Conservation (phyloP, 2,329 filamentous ascomycete species). For the Cladophialophora immunda region DNA sequence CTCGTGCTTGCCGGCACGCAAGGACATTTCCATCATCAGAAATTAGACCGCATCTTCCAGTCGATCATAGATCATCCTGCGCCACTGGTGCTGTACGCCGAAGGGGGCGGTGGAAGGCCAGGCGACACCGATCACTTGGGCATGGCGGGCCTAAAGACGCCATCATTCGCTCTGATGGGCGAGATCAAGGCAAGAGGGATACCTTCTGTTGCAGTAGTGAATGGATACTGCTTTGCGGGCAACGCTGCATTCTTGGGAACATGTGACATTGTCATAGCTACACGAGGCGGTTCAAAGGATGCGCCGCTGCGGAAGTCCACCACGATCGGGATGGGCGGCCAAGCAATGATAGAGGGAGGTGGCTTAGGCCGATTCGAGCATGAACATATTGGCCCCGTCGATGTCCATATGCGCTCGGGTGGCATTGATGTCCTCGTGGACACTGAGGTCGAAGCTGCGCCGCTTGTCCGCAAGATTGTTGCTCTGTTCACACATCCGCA, state of each 20-base stretch:
- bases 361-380: constrained; percentile 35
- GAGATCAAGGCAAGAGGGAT: constrained; percentile 37
- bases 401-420: constrained; percentile 36
- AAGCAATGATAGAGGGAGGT: constrained; percentile 37
- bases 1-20: constrained; percentile 36
- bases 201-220: constrained; percentile 35
- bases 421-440: constrained; percentile 36
- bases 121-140: constrained; percentile 35
- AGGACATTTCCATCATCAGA: constrained; percentile 36
- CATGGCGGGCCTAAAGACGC: constrained; percentile 34
- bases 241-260: constrained; percentile 36
- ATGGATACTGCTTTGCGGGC: constrained; percentile 37
- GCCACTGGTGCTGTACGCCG: constrained; percentile 34
- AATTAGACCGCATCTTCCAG: constrained; percentile 37
- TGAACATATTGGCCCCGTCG: constrained; percentile 35
- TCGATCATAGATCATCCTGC: constrained; percentile 37
- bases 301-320: constrained; percentile 32
- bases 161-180: constrained; percentile 35
- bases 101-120: constrained; percentile 36
- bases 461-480: constrained; percentile 36
- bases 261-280: constrained; percentile 35
- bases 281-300: constrained; percentile 34
- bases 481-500: constrained; percentile 34
- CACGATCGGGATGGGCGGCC: constrained; percentile 37
- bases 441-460: constrained; percentile 36